These are phyloP conservation scores for Dichotomopilus funicola DNA, from an alignment of 2,329 filamentous ascomycete genomes.

Conservation along the genomic window DNA sequence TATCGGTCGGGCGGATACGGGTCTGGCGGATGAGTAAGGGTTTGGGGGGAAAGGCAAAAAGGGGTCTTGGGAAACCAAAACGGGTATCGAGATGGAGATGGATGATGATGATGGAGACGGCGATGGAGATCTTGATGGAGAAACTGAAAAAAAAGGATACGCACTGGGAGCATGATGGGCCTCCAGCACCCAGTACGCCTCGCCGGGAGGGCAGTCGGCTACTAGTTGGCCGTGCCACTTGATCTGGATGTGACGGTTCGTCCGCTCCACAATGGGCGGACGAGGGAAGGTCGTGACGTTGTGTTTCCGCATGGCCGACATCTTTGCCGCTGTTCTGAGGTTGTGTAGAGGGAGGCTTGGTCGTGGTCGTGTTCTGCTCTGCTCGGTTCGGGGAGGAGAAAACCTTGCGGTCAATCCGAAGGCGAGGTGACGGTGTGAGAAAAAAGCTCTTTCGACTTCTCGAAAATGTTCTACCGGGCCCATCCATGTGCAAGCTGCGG, in stretches of 20 bases:
- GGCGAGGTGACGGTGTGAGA: constrained; percentile 8
- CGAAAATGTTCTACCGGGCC: constrained; percentile 14
- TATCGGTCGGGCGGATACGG: too few species aligned
- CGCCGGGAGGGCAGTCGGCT: constrained; percentile 45
- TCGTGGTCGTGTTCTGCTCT: not conserved
- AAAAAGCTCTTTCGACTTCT: constrained; percentile 17
- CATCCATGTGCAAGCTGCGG: constrained; percentile 18
- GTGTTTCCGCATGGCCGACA: constrained; percentile 38
- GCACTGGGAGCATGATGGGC: constrained; percentile 56
- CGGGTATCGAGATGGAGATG: too few species aligned
- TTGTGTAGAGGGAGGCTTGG: not conserved
- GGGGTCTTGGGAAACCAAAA: not conserved
- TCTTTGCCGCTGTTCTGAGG: constrained; percentile 23
- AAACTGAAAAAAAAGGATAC: constrained; percentile 22
- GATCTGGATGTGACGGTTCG: constrained; percentile 47
- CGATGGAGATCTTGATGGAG: not conserved
- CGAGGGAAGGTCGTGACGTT: constrained; percentile 54
- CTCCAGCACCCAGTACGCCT: constrained; percentile 56
- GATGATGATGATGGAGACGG: not conserved
- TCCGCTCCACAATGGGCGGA: constrained; percentile 50
- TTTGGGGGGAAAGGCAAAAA: not conserved
- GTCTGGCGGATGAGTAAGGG: too few species aligned
- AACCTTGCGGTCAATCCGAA: constrained; percentile 10
- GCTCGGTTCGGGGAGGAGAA: not conserved
- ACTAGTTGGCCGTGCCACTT: constrained; percentile 49